These are phyloP conservation scores for Parietaria judaica DNA, from an alignment of 306 rosid genomes.

Conservation along the genomic window DNA sequence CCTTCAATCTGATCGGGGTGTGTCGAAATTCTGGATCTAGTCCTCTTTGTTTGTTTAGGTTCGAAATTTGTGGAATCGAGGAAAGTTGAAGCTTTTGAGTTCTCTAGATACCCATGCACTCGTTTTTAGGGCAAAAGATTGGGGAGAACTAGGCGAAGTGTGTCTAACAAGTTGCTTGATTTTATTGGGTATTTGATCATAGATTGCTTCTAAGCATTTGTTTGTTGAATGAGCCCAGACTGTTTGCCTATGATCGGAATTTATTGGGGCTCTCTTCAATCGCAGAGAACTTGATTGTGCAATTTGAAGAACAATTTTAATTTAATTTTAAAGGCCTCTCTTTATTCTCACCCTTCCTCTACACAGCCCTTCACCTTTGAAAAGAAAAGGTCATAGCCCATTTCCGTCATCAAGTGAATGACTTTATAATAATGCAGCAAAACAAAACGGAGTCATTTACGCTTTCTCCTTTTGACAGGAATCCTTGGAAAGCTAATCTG, in stretches of 20 bases:
- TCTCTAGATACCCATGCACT: not conserved
- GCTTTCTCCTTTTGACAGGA: not conserved
- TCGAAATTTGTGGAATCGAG: not conserved
- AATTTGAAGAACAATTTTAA: not conserved
- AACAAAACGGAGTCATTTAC: not conserved
- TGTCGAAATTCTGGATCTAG: not conserved
- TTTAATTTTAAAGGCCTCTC: not conserved
- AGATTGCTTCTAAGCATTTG: not conserved
- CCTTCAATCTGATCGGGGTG: not conserved
- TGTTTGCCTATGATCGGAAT: no score
- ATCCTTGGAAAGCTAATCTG: constrained; percentile 13
- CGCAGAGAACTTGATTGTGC: not conserved
- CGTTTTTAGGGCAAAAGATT: not conserved
- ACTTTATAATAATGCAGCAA: no score
- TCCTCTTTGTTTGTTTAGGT: not conserved
- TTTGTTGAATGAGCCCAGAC: no score
- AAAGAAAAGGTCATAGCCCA: not conserved
- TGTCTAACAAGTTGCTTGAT: not conserved
- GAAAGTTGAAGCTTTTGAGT: not conserved
- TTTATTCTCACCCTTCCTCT: no score
- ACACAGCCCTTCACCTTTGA: no score
- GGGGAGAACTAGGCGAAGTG: not conserved
- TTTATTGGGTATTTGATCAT: not conserved
- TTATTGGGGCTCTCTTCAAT: not conserved
- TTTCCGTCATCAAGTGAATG: not conserved